A percentile compares a stretch with the other conserved stretches of the same genome.
Evolutionary conservation across 2,329 filamentous ascomycete genomes (phyloP).

Genomic region (Cladobotryum mycophilum): DNA sequence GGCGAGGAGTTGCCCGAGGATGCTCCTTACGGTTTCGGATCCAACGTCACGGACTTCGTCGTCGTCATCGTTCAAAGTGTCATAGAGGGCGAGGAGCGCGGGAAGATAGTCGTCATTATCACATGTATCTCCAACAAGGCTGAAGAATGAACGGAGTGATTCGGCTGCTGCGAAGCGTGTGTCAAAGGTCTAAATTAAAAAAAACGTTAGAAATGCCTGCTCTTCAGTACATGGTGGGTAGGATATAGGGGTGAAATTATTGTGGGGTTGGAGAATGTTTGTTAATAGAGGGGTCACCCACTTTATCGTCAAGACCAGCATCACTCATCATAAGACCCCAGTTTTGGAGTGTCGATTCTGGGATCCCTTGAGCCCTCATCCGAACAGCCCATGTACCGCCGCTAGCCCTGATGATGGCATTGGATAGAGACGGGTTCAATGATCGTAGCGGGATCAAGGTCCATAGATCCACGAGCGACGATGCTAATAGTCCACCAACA

Average conservation of each 20-base stretch:
- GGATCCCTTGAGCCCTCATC: conserved; percentile 15
- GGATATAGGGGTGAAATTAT: neutral
- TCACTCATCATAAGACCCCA: conserved; percentile 48
- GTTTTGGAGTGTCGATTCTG: conserved; percentile 19
- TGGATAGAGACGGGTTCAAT: conserved; percentile 43
- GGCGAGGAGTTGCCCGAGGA: conserved; percentile 41
- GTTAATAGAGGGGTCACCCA: conserved; percentile 23
- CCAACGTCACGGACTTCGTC: conserved; percentile 73
- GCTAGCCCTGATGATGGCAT: conserved; percentile 43
- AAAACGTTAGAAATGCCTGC: neutral
- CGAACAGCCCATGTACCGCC: conserved; percentile 38
- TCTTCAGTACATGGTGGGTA: neutral
- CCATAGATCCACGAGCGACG: conserved; percentile 36
- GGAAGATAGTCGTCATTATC: conserved; percentile 40
- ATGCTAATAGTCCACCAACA: conserved; percentile 25
- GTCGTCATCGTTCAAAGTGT: conserved; percentile 81
- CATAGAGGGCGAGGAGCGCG: conserved; percentile 62
- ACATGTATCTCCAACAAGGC: conserved; percentile 14
- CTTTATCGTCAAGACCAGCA: conserved; percentile 43
- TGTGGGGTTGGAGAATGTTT: neutral
- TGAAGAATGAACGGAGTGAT: conserved; percentile 49
- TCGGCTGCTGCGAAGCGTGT: conserved; percentile 54
- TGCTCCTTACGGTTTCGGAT: conserved; percentile 39
- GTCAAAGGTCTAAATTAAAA: conserved; percentile 52
- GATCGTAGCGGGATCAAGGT: conserved; percentile 28